Base-by-base conservation (phyloP, 2,329 filamentous ascomycete genomes). In the Calonectria fujianensis region DNA sequence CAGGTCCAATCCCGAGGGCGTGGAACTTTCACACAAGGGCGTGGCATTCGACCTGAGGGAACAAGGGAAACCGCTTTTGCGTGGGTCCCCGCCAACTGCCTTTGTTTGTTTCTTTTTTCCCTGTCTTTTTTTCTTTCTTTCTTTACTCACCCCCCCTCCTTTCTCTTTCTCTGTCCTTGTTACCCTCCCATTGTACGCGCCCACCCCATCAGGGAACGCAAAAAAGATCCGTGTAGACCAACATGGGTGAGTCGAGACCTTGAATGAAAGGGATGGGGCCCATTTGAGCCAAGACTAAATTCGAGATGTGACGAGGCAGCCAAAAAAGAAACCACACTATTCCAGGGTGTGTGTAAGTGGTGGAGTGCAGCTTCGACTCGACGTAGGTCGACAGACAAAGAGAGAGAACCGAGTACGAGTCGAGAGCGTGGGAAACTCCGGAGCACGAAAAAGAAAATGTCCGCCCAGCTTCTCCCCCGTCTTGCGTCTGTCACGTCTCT, bases 1-100 rank as follows among this genome's bases (percentile, higher is more conserved):
- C n/a, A 70, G 39, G 45, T 64, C 52, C 52, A 54, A 64, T 54
- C 69, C 69, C 57, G 59, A 64, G 70, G 63, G 70, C 70, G 70
- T 72, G 70, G 64, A 41, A 61, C 63, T 61, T 59, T 67, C 35
- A 63, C 57, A 37, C 32, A 45, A 64, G 70, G 64, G 64, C 41
- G 64, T 63, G 64, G 51, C 64, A 64, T 41, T 45, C 63, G 51
- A 39, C 39, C 29, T 52, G 37, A 41, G 45, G 35, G 57, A 70
- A 65, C 48, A 70, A 64, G 35, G 29, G 41, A 64, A 41, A 48
- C 3, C 59, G 27, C 37, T 32, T 39, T 24, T 27, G 59, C 57
- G 57, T 64, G 59, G 59, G 35, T 32, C 59, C 59, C 39, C 27
- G 48, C 20, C 39, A n/a, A 32, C 16, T 41, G 20, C 39, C 39